phyloP scores from a whole-genome alignment of 2,329 filamentous ascomycete genomes.

The Fusarium sp. region DNA sequence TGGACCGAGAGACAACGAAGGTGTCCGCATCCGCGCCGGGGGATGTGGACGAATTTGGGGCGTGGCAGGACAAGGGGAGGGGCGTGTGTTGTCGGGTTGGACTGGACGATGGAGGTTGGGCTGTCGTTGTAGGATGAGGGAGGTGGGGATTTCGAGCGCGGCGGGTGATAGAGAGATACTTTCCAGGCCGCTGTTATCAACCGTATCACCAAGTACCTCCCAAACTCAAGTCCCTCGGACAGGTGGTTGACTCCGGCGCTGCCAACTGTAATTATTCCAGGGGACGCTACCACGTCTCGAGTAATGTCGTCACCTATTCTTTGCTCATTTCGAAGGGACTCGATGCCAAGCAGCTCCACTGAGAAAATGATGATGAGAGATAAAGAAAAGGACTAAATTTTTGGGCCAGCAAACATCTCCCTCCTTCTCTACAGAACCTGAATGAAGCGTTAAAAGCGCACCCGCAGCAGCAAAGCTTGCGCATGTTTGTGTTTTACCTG shows the following conservation, averaged over 20 bases:
- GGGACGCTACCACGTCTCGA: constrained; percentile 31
- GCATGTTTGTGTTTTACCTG: constrained; percentile 4
- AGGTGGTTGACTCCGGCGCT: constrained; percentile 32
- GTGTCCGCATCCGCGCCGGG: constrained; percentile 43
- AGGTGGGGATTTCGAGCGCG: constrained; percentile 28
- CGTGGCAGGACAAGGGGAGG: constrained; percentile 43
- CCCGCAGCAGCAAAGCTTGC: not conserved
- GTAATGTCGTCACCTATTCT: constrained; percentile 38
- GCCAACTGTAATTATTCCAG: constrained; percentile 32
- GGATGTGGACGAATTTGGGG: constrained; percentile 45
- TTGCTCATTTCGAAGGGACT: constrained; percentile 26
- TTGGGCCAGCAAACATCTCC: not conserved
- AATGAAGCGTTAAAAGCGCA: not conserved
- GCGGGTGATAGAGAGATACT: constrained; percentile 22
- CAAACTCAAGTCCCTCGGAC: constrained; percentile 28
- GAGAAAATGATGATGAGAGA: constrained; percentile 21
- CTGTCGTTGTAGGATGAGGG: constrained; percentile 28
- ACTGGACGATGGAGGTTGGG: constrained; percentile 34
- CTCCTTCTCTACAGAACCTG: not conserved
- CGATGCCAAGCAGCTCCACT: constrained; percentile 31
- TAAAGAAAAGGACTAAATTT: constrained; percentile 2
- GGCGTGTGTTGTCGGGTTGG: constrained; percentile 37
- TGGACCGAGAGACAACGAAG: constrained; percentile 33
- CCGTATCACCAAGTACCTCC: not conserved
- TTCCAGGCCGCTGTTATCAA: accelerated